These are phyloP conservation scores for Fraxinus americana DNA, from an alignment of 257 asterid species.

Conservation along the genomic window DNA sequence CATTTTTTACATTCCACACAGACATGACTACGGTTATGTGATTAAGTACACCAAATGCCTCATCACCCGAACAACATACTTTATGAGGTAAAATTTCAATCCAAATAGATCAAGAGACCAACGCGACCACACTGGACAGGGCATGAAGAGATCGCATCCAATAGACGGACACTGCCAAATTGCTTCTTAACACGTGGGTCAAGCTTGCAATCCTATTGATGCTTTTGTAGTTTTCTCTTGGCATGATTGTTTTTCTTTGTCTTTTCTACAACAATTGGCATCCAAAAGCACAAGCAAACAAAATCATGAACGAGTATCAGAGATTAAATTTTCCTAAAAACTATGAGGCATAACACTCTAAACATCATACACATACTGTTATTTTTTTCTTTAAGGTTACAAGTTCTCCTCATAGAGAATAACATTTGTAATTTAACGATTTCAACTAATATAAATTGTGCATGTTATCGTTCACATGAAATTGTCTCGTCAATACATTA, in stretches of 20 bases:
- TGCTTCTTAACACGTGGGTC: slow-evolving; percentile 46
- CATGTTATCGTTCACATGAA: neutral
- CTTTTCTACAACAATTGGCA: slow-evolving; percentile 15
- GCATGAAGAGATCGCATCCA: slow-evolving; percentile 46
- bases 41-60: too few relatives aligned
- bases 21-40: too few relatives aligned
- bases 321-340: too few relatives aligned
- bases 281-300: slow-evolving; percentile 22
- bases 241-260: too few relatives aligned
- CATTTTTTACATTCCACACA: too few relatives aligned
- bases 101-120: slow-evolving; percentile 5
- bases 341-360: neutral
- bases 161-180: slow-evolving; percentile 35
- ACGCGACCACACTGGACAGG: slow-evolving; percentile 48
- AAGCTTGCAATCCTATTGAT: slow-evolving; percentile 45
- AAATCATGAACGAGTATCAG: neutral
- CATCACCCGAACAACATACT: too few relatives aligned
- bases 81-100: too few relatives aligned
- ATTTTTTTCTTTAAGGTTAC: neutral
- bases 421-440: too few relatives aligned
- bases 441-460: neutral
- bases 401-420: neutral
- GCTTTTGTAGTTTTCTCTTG: neutral
- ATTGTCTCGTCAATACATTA: neutral
- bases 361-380: neutral